These are phyloP conservation scores for Stemphylium beticola DNA, from an alignment of 2,329 filamentous ascomycete species.

Conservation along the genomic window DNA sequence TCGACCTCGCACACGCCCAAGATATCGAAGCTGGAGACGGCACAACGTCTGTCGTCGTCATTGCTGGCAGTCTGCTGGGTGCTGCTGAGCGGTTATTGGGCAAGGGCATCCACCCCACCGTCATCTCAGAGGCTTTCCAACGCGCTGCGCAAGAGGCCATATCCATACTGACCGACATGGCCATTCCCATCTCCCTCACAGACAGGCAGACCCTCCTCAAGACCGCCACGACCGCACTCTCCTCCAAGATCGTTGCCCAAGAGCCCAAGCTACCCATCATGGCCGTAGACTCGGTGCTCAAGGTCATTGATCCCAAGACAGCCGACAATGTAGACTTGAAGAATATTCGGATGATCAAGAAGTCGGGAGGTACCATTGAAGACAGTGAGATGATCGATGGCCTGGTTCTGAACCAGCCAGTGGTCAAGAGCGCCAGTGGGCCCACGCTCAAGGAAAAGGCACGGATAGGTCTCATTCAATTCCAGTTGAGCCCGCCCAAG, in stretches of 20 bases:
- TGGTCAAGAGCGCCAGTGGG: slow-evolving; percentile 91
- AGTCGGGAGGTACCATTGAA: slow-evolving; percentile 96
- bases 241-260: slow-evolving; percentile 98
- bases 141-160: slow-evolving; percentile 89
- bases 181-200: slow-evolving; percentile 85
- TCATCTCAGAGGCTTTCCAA: slow-evolving; percentile 98
- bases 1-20: slow-evolving; percentile 94
- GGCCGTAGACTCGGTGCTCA: slow-evolving; percentile 95
- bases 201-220: slow-evolving; percentile 92
- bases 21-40: slow-evolving; percentile 98
- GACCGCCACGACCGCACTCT: slow-evolving; percentile 94
- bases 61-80: slow-evolving; percentile 91
- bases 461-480: slow-evolving; percentile 94
- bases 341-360: slow-evolving; percentile 97
- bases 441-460: slow-evolving; percentile 96
- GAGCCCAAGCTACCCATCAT: slow-evolving; percentile 97
- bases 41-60: slow-evolving; percentile 97
- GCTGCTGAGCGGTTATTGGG: slow-evolving; percentile 88
- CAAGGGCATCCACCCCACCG: slow-evolving; percentile 93
- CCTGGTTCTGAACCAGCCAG: slow-evolving; percentile 87
- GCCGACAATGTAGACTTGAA: slow-evolving; percentile 96
- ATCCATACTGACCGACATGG: slow-evolving; percentile 91
- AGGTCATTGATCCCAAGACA: slow-evolving; percentile 93
- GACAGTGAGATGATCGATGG: slow-evolving; percentile 98
- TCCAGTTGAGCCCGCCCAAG: slow-evolving; percentile 97